Percentiles rank a stretch among this genome's conserved stretches.
These are phyloP conservation scores for Pseudozyma flocculosa DNA, from an alignment of 1,284 basidiomycete species.

Conservation along the genomic window DNA sequence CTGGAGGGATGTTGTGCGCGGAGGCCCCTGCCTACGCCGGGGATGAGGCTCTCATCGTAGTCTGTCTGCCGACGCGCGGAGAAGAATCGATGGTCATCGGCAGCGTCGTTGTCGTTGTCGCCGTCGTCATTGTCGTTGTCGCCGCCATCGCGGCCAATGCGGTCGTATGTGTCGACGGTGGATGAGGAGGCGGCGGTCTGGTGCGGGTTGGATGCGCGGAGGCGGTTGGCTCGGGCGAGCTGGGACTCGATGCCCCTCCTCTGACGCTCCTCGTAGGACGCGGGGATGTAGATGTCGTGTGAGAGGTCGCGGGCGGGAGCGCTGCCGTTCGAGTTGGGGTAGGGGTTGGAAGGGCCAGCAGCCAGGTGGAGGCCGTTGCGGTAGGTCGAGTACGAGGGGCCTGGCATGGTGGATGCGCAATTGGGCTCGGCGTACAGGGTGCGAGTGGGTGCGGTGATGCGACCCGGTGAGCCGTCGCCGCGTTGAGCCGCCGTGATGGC, in stretches of 20 bases:
- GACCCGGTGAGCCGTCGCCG: no score
- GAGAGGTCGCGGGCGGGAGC: slow-evolving; percentile 15
- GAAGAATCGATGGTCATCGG: no score
- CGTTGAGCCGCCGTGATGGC: no score
- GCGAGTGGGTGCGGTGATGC: no score
- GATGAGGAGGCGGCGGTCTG: slow-evolving; percentile 22
- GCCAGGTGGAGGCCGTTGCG: neutral
- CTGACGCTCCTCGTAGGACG: slow-evolving; percentile 23
- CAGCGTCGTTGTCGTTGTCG: no score
- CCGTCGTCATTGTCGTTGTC: no score
- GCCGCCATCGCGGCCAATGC: slow-evolving; percentile 26
- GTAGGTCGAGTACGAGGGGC: neutral
- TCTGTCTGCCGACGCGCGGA: neutral
- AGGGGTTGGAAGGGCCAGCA: no score
- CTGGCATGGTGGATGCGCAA: neutral
- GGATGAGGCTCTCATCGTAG: slow-evolving; percentile 28
- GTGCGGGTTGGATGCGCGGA: slow-evolving; percentile 8
- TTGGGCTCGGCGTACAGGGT: no score
- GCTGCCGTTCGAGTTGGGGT: neutral
- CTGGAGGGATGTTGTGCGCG: slow-evolving; percentile 9
- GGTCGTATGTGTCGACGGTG: slow-evolving; percentile 32
- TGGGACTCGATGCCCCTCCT: slow-evolving; percentile 28
- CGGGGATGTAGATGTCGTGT: slow-evolving; percentile 32
- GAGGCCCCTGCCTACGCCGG: slow-evolving; percentile 37
- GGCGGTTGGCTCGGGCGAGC: slow-evolving; percentile 13